These are phyloP conservation scores for Saturnispora bothae DNA, from an alignment of 805 yeast species.

Conservation along the genomic window DNA sequence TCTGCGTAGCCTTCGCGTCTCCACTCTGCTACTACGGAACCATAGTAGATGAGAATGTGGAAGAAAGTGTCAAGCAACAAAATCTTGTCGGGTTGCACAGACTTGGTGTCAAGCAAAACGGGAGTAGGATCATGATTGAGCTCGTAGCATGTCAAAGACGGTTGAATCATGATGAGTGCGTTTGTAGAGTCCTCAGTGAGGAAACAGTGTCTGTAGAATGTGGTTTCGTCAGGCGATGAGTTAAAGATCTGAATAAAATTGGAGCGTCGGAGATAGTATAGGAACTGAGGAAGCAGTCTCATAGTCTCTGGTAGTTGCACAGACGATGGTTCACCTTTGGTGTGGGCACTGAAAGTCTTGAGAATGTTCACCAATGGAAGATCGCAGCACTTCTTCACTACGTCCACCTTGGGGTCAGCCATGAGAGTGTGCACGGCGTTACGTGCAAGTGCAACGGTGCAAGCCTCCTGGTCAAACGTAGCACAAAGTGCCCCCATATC, in stretches of 20 bases:
- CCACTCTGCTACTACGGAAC: conserved; percentile 60
- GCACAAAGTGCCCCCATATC: conserved; percentile 27
- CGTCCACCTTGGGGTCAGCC: conserved; percentile 26
- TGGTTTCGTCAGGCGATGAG: conserved; percentile 65
- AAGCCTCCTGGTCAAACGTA: conserved; percentile 61
- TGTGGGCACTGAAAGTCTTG: conserved; percentile 37
- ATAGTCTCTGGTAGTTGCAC: conserved; percentile 40
- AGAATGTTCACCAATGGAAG: conserved; percentile 37
- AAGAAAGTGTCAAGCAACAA: conserved; percentile 57
- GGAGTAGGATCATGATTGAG: conserved; percentile 50
- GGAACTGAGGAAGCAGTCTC: conserved; percentile 53
- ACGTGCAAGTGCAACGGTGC: conserved; percentile 50
- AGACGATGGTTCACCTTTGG: conserved; percentile 35
- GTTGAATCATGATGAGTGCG: conserved; percentile 59
- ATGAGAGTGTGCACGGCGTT: conserved; percentile 36
- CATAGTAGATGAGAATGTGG: conserved; percentile 59
- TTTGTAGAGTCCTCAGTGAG: conserved; percentile 51
- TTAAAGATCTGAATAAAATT: conserved; percentile 57
- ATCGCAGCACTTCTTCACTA: conserved; percentile 41
- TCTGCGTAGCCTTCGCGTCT: conserved; percentile 54
- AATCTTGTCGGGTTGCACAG: conserved; percentile 47
- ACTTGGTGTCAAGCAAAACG: conserved; percentile 52
- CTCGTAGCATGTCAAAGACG: conserved; percentile 51
- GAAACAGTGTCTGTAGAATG: conserved; percentile 51
- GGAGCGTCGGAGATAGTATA: conserved; percentile 58